phyloP scores from a whole-genome alignment of 169 alveolate genomes.

The Plasmodium relictum region DNA sequence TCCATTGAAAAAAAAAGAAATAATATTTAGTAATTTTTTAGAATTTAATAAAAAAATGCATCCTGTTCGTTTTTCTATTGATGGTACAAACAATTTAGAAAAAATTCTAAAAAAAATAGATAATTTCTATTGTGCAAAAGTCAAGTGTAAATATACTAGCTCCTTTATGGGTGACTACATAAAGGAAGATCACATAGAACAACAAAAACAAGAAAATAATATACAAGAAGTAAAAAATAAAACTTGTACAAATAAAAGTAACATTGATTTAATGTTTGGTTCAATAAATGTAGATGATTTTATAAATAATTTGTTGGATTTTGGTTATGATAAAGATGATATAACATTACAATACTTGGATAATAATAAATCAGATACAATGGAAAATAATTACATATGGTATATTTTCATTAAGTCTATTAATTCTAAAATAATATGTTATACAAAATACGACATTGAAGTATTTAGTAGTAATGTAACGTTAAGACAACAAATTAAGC shows the following conservation, averaged over 20 bases:
- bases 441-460: constrained; percentile 62
- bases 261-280: constrained; percentile 44
- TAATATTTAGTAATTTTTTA: constrained; percentile 21
- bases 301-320: constrained; percentile 9
- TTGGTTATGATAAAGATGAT: constrained; percentile 25
- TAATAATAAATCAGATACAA: background rate
- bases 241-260: background rate
- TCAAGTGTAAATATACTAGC: constrained; percentile 15
- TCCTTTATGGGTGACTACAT: constrained; percentile 47
- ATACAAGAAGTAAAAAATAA: background rate
- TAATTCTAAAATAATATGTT: constrained; percentile 32
- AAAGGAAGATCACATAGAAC: constrained; percentile 50
- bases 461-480: constrained; percentile 22
- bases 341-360: constrained; percentile 6
- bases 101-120: constrained; percentile 38
- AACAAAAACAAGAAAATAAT: constrained; percentile 14
- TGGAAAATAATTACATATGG: constrained; percentile 25
- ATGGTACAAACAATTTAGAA: constrained; percentile 33
- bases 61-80: constrained; percentile 33
- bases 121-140: constrained; percentile 33
- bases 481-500: constrained; percentile 33
- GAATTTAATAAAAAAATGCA: constrained; percentile 41
- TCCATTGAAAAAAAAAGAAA: constrained; percentile 35
- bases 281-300: constrained; percentile 38
- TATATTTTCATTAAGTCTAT: constrained; percentile 38